phyloP scores from a whole-genome alignment of 345 rosid genomes.

The Geranium brycei region DNA sequence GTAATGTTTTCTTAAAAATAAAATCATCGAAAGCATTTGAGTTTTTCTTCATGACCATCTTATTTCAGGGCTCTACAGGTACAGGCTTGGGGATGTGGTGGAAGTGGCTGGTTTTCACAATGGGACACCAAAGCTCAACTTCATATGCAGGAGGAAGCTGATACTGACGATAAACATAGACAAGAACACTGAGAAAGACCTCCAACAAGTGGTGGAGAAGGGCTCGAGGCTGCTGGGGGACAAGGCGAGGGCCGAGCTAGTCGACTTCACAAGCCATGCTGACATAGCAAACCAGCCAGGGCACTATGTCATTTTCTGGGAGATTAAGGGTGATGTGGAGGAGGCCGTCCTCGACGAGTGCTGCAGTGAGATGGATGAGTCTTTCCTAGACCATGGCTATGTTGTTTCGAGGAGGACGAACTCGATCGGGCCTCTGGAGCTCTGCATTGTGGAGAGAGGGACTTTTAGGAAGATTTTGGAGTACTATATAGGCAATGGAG shows the following conservation, averaged over 20 bases:
- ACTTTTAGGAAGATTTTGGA: slow-evolving; percentile 72
- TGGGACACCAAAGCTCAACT: slow-evolving; percentile 72
- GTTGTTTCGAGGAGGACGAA: slow-evolving; percentile 61
- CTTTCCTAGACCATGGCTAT: slow-evolving; percentile 69
- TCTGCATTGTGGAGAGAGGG: slow-evolving; percentile 59
- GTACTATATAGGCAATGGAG: slow-evolving; percentile 55
- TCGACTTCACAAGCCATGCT: slow-evolving; percentile 87
- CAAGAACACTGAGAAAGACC: slow-evolving; percentile 92
- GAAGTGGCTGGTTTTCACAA: slow-evolving; percentile 75
- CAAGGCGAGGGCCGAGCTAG: slow-evolving; percentile 39
- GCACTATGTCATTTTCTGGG: slow-evolving; percentile 87
- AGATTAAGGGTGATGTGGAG: slow-evolving; percentile 64
- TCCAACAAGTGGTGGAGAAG: slow-evolving; percentile 66
- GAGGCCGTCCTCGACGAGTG: slow-evolving; percentile 54
- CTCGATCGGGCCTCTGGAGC: slow-evolving; percentile 80
- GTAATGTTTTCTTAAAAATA: too few relatives aligned
- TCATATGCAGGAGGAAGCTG: slow-evolving; percentile 77
- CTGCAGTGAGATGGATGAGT: slow-evolving; percentile 65
- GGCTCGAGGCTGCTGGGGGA: slow-evolving; percentile 41
- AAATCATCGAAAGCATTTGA: too few relatives aligned
- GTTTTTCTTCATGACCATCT: too few relatives aligned
- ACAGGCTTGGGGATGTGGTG: slow-evolving; percentile 75
- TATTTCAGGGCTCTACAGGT: slow-evolving; percentile 60
- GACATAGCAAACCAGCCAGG: slow-evolving; percentile 44
- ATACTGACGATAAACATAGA: slow-evolving; percentile 72